These are phyloP conservation scores for Aphanomyces cochlioides DNA, from an alignment of 352 stramenopile genomes.

Conservation along the genomic window DNA sequence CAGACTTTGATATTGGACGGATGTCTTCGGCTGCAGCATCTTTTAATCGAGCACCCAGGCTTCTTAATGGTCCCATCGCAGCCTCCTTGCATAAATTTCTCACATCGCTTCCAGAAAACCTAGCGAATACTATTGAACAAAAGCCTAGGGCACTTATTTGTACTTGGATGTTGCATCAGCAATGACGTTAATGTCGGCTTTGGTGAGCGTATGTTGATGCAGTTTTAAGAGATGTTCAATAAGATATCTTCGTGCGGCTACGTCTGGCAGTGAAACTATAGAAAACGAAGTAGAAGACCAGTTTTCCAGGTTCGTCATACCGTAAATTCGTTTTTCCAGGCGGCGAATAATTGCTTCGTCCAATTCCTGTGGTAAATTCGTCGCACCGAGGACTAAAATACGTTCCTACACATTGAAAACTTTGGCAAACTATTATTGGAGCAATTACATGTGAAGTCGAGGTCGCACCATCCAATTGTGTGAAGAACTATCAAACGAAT, in stretches of 20 bases:
- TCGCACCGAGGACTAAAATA: slow-evolving; percentile 86
- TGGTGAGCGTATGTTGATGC: slow-evolving; percentile 53
- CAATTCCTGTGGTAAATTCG: slow-evolving; percentile 81
- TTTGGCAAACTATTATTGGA: neutral
- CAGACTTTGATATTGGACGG: slow-evolving; percentile 47
- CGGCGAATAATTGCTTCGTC: slow-evolving; percentile 84
- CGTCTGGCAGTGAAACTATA: slow-evolving; percentile 70
- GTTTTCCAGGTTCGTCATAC: slow-evolving; percentile 40
- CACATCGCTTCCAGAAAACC: slow-evolving; percentile 67
- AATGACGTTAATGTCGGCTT: slow-evolving; percentile 61
- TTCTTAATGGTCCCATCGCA: slow-evolving; percentile 88
- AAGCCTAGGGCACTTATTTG: neutral
- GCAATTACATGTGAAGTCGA: slow-evolving; percentile 45
- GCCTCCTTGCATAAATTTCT: slow-evolving; percentile 94
- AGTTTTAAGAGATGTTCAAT: slow-evolving; percentile 53
- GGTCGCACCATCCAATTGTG: slow-evolving; percentile 72
- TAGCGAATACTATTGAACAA: neutral
- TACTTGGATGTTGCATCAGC: slow-evolving; percentile 77
- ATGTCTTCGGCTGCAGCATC: slow-evolving; percentile 61
- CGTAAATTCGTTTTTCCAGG: slow-evolving; percentile 86
- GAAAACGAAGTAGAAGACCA: neutral
- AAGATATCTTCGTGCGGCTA: slow-evolving; percentile 46
- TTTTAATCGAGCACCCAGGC: slow-evolving; percentile 54
- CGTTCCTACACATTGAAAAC: slow-evolving; percentile 43
- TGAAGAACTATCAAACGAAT: slow-evolving; percentile 64